A percentile compares a stretch with the other conserved stretches of the same genome.
phyloP scores from a whole-genome alignment of 1,284 basidiomycete genomes.

The Anthracocystis setariae region DNA sequence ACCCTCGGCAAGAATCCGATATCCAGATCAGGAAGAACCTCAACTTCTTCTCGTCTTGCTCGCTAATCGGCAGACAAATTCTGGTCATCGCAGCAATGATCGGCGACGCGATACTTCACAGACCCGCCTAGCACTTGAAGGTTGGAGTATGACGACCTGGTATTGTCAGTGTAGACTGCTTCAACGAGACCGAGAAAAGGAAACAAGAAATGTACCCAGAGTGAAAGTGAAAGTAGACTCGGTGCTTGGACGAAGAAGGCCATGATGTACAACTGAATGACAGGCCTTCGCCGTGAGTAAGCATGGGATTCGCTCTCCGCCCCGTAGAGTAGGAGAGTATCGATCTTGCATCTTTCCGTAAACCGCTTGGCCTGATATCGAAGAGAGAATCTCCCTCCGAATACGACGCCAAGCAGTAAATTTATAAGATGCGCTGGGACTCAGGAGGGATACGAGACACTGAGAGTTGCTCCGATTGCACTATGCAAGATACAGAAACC shows the following conservation, averaged over 20 bases:
- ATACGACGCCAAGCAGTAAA: constrained; percentile 24
- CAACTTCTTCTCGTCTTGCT: background rate
- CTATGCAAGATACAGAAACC: background rate
- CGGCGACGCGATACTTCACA: too few species aligned
- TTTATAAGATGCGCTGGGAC: constrained; percentile 27
- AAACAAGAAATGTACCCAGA: constrained; percentile 43
- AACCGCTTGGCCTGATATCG: constrained; percentile 26
- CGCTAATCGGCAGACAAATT: too few species aligned
- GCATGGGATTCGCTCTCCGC: constrained; percentile 43
- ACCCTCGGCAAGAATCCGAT: background rate
- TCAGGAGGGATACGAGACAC: background rate
- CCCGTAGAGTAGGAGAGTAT: constrained; percentile 21
- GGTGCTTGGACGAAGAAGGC: constrained; percentile 47
- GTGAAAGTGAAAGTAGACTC: constrained; percentile 58
- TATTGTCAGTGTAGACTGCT: background rate
- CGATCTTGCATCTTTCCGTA: constrained; percentile 56
- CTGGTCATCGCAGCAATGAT: too few species aligned
- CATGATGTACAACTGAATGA: constrained; percentile 10
- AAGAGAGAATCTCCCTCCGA: background rate
- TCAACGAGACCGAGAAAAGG: background rate
- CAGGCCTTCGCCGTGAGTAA: constrained; percentile 51
- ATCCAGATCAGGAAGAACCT: background rate
- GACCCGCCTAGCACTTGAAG: too few species aligned
- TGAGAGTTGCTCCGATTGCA: too few species aligned
- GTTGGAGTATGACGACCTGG: too few species aligned